These are phyloP conservation scores for Fusarium longipes DNA, from an alignment of 2,329 filamentous ascomycete species.

Conservation along the genomic window DNA sequence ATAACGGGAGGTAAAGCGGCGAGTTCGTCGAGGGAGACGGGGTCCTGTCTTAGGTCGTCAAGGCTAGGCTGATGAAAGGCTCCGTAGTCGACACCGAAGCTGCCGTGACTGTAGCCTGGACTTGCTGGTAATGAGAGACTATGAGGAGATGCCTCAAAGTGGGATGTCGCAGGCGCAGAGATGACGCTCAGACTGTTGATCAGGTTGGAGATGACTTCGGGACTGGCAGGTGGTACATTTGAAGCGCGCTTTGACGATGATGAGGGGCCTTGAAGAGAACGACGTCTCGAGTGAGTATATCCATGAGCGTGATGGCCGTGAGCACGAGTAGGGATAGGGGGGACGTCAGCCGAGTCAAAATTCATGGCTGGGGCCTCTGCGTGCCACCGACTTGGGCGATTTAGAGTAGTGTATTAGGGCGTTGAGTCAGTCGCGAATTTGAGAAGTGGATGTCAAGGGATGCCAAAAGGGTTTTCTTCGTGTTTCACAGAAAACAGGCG, in stretches of 20 bases:
- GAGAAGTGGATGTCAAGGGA: constrained; percentile 33
- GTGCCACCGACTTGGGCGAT: constrained; percentile 20
- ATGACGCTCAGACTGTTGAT: constrained; percentile 78
- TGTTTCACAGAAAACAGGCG: not conserved
- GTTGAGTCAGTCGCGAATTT: constrained; percentile 16
- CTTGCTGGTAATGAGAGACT: constrained; percentile 53
- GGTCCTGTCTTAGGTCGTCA: constrained; percentile 61
- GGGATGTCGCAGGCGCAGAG: constrained; percentile 73
- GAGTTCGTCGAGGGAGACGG: constrained; percentile 66
- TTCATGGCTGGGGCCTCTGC: constrained; percentile 45
- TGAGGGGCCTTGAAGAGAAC: constrained; percentile 31
- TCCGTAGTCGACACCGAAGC: constrained; percentile 80
- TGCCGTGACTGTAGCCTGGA: constrained; percentile 59
- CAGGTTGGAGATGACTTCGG: constrained; percentile 75
- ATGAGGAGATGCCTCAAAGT: constrained; percentile 71
- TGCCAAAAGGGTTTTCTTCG: not conserved
- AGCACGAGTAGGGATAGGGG: constrained; percentile 50
- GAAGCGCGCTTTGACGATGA: constrained; percentile 33
- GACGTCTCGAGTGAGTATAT: constrained; percentile 21
- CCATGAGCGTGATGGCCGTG: constrained; percentile 29
- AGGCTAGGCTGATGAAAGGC: constrained; percentile 66
- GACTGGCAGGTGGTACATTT: constrained; percentile 62
- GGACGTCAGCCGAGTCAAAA: constrained; percentile 42
- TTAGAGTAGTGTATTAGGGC: constrained; percentile 8
- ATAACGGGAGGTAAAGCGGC: constrained; percentile 77